Conservation (phyloP, 1,284 basidiomycete genomes). For the Papiliotrema flavescens region DNA sequence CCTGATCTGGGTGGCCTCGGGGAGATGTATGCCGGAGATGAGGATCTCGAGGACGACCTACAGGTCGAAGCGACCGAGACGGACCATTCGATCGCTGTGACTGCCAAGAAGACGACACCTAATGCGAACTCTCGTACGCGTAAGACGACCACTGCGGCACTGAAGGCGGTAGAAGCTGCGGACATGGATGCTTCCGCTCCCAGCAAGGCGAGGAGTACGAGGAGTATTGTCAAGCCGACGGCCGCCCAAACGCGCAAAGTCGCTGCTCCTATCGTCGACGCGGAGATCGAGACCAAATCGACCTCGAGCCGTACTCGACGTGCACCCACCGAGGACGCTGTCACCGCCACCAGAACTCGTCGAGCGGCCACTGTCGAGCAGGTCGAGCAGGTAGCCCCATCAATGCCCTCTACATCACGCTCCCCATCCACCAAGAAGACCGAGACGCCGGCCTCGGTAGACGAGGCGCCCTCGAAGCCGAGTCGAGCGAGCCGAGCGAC, state of each 20-base stretch:
- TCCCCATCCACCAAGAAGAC: background rate
- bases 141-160: background rate
- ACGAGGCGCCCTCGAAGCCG: background rate
- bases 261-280: background rate
- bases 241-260: background rate
- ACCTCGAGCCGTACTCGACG: background rate
- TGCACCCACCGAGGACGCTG: background rate
- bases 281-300: background rate
- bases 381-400: background rate
- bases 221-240: background rate
- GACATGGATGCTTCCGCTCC: background rate
- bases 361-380: background rate
- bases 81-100: constrained; percentile 1
- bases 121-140: background rate
- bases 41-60: constrained; percentile 6
- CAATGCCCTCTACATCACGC: background rate
- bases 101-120: background rate
- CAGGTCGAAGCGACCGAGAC: constrained; percentile 1
- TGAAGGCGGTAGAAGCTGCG: background rate
- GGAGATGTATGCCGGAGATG: constrained; percentile 21
- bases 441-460: background rate
- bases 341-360: background rate
- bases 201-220: background rate
- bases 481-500: background rate
- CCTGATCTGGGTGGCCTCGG: constrained; percentile 20